phyloP scores from a whole-genome alignment of 352 stramenopile species.

The Phytophthora brassicae region DNA sequence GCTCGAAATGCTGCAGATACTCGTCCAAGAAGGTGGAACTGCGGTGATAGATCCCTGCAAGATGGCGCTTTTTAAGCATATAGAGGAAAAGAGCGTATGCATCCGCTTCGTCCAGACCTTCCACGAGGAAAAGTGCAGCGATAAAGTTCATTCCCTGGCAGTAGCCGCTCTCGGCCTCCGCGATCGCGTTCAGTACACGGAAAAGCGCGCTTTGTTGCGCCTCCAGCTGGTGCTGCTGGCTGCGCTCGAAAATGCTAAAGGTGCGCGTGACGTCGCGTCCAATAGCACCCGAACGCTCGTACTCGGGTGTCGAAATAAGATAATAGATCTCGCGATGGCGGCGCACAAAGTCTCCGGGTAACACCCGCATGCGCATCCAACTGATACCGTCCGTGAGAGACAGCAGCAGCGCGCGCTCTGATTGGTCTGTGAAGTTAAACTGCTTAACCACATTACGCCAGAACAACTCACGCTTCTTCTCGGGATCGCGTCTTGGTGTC shows the following conservation, averaged over 20 bases:
- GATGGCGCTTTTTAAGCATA: constrained; percentile 76
- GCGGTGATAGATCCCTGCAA: constrained; percentile 79
- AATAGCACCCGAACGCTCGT: constrained; percentile 71
- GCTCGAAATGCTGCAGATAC: constrained; percentile 81
- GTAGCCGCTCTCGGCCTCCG: constrained; percentile 79
- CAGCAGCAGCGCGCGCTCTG: constrained; percentile 60
- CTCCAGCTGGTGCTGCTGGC: constrained; percentile 40
- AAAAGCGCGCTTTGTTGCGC: constrained; percentile 69
- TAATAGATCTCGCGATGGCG: constrained; percentile 83
- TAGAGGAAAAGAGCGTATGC: constrained; percentile 84
- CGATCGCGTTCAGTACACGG: constrained; percentile 79
- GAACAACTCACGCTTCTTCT: constrained; percentile 58
- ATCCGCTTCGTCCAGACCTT: constrained; percentile 78
- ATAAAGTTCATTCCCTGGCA: constrained; percentile 92
- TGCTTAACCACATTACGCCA: constrained; percentile 82
- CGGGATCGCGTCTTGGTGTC: neutral
- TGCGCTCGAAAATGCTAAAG: constrained; percentile 85
- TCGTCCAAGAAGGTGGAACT: constrained; percentile 85
- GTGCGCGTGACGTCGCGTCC: constrained; percentile 82
- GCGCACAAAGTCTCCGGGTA: constrained; percentile 56
- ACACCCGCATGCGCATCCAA: constrained; percentile 59
- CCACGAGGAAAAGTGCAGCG: constrained; percentile 79
- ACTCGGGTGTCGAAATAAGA: constrained; percentile 62
- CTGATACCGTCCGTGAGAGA: constrained; percentile 65
- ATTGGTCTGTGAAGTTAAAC: constrained; percentile 76